Conservation (phyloP, 2,329 filamentous ascomycete genomes). For the Apiospora kogelbergensis region DNA sequence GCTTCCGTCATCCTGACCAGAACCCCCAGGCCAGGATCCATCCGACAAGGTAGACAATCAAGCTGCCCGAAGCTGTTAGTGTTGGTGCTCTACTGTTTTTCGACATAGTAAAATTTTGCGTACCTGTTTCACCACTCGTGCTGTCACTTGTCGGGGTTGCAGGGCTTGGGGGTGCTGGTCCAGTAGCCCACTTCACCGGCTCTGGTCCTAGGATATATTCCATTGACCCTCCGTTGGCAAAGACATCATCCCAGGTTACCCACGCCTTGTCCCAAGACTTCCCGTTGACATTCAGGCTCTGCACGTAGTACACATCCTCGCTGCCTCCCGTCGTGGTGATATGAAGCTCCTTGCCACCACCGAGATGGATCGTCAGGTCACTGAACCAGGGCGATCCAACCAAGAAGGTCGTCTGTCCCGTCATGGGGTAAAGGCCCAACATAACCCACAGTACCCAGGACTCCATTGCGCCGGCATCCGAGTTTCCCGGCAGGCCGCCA, state of each 20-base stretch:
- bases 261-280: slow-evolving; percentile 61
- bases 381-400: slow-evolving; percentile 64
- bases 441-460: slow-evolving; percentile 69
- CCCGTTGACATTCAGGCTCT: slow-evolving; percentile 66
- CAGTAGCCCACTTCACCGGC: slow-evolving; percentile 57
- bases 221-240: slow-evolving; percentile 60
- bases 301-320: slow-evolving; percentile 58
- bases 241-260: slow-evolving; percentile 67
- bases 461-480: slow-evolving; percentile 72
- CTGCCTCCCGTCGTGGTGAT: slow-evolving; percentile 54
- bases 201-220: slow-evolving; percentile 62
- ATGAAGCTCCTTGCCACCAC: slow-evolving; percentile 50
- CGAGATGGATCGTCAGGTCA: slow-evolving; percentile 59
- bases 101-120: neutral
- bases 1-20: neutral
- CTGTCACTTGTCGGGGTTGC: slow-evolving; percentile 32
- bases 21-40: neutral
- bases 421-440: slow-evolving; percentile 67
- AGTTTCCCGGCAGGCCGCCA: slow-evolving; percentile 66
- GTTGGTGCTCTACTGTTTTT: neutral
- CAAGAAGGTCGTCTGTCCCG: slow-evolving; percentile 67
- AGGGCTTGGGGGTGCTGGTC: slow-evolving; percentile 60
- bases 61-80: neutral
- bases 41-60: neutral
- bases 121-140: neutral